phyloP scores from a whole-genome alignment of 768 basidiomycete species.

The Mycena belliarum region DNA sequence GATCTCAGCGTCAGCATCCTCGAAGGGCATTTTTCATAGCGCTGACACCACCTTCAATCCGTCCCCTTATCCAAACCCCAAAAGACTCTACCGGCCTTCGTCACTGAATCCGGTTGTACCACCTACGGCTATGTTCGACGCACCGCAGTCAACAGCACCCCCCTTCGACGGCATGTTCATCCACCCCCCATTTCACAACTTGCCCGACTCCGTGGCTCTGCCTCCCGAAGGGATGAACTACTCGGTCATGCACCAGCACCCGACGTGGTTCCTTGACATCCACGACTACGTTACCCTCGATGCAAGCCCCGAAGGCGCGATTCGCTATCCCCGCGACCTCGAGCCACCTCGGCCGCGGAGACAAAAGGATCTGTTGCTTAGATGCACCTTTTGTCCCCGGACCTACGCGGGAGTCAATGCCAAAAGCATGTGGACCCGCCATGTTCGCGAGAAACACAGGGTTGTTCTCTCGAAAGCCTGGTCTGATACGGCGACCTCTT shows the following conservation, averaged over 20 bases:
- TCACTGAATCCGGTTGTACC: background rate
- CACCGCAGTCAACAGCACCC: conserved; percentile 15
- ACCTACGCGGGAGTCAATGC: conserved; percentile 60
- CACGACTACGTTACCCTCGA: conserved; percentile 42
- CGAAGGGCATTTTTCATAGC: conserved; percentile 13
- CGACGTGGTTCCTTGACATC: conserved; percentile 56
- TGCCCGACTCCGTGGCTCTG: conserved; percentile 15
- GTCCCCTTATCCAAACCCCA: conserved; percentile 13
- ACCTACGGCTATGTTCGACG: conserved; percentile 13
- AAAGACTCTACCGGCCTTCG: conserved; percentile 8
- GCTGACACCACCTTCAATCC: conserved; percentile 23
- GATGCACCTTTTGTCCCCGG: conserved; percentile 59
- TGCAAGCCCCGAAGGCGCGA: conserved; percentile 35
- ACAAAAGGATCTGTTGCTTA: conserved; percentile 31
- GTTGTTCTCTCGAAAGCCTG: conserved; percentile 56
- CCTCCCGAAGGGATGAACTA: conserved; percentile 53
- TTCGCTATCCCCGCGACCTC: conserved; percentile 54
- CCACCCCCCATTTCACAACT: conserved; percentile 15
- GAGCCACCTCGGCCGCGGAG: conserved; percentile 53
- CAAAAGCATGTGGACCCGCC: conserved; percentile 63
- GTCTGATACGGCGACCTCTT: conserved; percentile 20
- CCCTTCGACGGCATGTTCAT: conserved; percentile 21
- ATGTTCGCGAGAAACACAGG: conserved; percentile 63
- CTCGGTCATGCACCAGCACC: conserved; percentile 47
- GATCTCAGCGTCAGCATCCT: conserved; percentile 13